A percentile compares a stretch with the other conserved stretches of the same genome.
phyloP scores from a whole-genome alignment of 2,329 filamentous ascomycete species.

The Aureobasidium sp. region DNA sequence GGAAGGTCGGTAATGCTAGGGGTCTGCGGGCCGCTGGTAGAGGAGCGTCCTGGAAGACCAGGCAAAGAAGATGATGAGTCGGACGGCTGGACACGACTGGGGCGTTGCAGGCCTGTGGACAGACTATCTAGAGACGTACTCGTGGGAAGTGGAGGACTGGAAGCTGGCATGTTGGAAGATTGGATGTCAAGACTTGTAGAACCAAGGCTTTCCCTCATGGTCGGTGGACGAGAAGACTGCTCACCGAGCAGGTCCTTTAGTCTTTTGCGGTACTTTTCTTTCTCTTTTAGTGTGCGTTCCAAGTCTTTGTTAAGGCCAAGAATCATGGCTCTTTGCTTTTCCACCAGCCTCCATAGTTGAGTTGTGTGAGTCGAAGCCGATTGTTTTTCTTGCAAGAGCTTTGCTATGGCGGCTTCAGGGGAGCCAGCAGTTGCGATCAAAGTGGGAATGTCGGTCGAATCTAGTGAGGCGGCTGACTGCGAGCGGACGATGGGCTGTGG shows the following conservation, averaged over 20 bases:
- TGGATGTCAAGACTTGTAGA: conserved; percentile 23
- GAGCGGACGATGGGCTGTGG: conserved; percentile 53
- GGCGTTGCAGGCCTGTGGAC: neutral
- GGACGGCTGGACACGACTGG: conserved; percentile 12
- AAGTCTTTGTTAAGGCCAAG: conserved; percentile 90
- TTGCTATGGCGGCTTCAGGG: conserved; percentile 79
- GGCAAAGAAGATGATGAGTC: neutral
- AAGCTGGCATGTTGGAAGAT: conserved; percentile 19
- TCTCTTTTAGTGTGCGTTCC: conserved; percentile 84
- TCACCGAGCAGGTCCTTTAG: conserved; percentile 64
- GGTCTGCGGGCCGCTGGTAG: neutral
- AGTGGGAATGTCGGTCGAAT: conserved; percentile 65
- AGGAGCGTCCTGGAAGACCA: neutral
- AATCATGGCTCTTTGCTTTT: conserved; percentile 93
- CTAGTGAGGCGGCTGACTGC: conserved; percentile 50
- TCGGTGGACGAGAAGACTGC: conserved; percentile 27
- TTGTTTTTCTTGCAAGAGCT: conserved; percentile 85
- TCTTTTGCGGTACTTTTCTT: conserved; percentile 87
- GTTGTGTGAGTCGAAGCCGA: conserved; percentile 81
- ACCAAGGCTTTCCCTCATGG: conserved; percentile 18
- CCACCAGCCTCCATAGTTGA: conserved; percentile 90
- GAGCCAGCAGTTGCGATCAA: conserved; percentile 81
- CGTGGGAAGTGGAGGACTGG: conserved; percentile 11
- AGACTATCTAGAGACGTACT: conserved; percentile 10
- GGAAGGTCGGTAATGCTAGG: neutral